Percentiles rank a stretch among this genome's conserved stretches.
Evolutionary conservation across 768 basidiomycete genomes (phyloP).

Genomic region (Trichaptum fuscoviolaceum): DNA sequence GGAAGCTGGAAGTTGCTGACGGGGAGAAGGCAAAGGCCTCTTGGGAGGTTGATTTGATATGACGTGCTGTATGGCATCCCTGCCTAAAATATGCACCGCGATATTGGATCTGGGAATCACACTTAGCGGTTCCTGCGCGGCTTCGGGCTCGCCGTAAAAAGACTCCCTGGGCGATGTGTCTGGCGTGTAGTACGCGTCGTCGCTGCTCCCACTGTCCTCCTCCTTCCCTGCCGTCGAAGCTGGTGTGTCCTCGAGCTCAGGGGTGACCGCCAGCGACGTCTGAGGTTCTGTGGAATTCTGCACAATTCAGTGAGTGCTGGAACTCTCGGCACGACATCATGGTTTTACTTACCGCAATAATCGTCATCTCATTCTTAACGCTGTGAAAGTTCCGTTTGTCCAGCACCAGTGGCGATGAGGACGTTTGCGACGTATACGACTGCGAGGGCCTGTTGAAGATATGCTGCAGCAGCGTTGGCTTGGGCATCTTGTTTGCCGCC

Average conservation of each 20-base stretch:
- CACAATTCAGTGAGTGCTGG: background rate
- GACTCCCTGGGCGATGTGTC: slow-evolving; percentile 49
- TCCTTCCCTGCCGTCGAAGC: slow-evolving; percentile 1
- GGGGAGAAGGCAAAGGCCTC: slow-evolving; percentile 12
- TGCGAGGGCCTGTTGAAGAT: slow-evolving; percentile 63
- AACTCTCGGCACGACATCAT: background rate
- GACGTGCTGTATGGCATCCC: background rate
- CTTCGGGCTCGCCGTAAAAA: slow-evolving; percentile 22
- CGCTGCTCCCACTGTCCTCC: slow-evolving; percentile 24
- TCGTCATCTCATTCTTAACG: slow-evolving; percentile 44
- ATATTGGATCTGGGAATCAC: background rate
- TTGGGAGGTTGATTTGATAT: background rate
- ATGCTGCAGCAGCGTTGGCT: slow-evolving; percentile 54
- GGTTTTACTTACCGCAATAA: slow-evolving; percentile 32
- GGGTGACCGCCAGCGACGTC: background rate
- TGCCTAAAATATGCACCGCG: background rate
- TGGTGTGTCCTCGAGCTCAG: background rate
- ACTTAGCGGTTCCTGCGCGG: slow-evolving; percentile 24
- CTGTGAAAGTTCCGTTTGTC: slow-evolving; percentile 42
- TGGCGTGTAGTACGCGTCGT: slow-evolving; percentile 61
- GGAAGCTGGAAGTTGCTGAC: slow-evolving; percentile 16
- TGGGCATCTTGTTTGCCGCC: slow-evolving; percentile 34
- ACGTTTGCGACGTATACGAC: slow-evolving; percentile 36
- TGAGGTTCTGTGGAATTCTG: slow-evolving; percentile 14
- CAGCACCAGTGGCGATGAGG: background rate